Evolutionary conservation across 352 stramenopile genomes (phyloP).

Genomic region (Phytophthora syringae): DNA sequence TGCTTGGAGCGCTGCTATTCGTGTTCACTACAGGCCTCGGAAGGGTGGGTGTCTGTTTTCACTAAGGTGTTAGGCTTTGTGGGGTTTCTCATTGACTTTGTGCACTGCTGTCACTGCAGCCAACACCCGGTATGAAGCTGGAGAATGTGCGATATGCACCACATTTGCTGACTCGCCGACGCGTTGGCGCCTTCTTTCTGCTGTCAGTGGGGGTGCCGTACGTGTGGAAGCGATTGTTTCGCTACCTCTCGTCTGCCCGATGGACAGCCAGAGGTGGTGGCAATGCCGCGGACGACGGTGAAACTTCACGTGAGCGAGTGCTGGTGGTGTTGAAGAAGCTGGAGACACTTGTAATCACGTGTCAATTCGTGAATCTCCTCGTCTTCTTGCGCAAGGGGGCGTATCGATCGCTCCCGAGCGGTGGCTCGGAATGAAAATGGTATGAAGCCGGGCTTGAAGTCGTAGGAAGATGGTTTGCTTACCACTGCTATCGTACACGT

Average conservation of each 20-base stretch:
- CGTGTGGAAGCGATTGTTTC: constrained; percentile 76
- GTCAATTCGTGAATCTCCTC: constrained; percentile 77
- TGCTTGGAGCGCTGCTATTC: constrained; percentile 65
- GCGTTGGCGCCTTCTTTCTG: constrained; percentile 65
- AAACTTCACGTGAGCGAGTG: constrained; percentile 33
- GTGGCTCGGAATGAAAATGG: constrained; percentile 73
- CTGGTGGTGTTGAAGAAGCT: constrained; percentile 73
- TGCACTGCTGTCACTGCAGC: constrained; percentile 36
- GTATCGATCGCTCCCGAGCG: constrained; percentile 82
- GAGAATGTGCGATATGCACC: constrained; percentile 77
- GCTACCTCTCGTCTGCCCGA: constrained; percentile 61
- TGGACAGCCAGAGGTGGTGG: constrained; percentile 35
- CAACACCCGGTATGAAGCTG: constrained; percentile 85
- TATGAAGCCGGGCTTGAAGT: constrained; percentile 24
- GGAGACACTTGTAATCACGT: constrained; percentile 70
- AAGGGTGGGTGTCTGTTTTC: constrained; percentile 42
- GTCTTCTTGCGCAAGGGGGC: constrained; percentile 73
- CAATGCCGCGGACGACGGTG: constrained; percentile 3
- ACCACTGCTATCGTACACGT: constrained; percentile 4
- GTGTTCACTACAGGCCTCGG: constrained; percentile 66
- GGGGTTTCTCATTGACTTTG: constrained; percentile 1
- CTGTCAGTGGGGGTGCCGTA: constrained; percentile 78
- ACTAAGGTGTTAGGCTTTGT: background rate
- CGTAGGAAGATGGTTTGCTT: background rate
- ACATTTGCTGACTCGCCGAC: constrained; percentile 53